phyloP scores from a whole-genome alignment of 2,329 filamentous ascomycete genomes.

The Polychaeton citri region DNA sequence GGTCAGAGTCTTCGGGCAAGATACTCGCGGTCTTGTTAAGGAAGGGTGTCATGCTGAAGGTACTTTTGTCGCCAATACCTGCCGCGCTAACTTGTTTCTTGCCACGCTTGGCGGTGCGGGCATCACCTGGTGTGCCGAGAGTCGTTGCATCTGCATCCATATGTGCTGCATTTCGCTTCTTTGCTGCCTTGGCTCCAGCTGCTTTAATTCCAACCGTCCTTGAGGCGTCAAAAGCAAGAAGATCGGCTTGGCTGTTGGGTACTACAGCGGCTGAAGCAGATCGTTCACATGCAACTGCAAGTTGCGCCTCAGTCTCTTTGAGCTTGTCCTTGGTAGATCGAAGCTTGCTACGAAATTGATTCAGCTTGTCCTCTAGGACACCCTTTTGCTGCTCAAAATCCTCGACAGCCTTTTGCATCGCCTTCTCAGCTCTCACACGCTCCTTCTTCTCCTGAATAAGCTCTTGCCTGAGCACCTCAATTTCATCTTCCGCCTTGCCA shows the following conservation, averaged over 20 bases:
- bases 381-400: constrained; percentile 51
- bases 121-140: constrained; percentile 36
- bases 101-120: constrained; percentile 32
- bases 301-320: constrained; percentile 46
- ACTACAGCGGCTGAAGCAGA: constrained; percentile 21
- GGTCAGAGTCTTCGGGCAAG: constrained; percentile 24
- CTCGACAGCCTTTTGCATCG: constrained; percentile 41
- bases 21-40: constrained; percentile 60
- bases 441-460: constrained; percentile 39
- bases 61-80: constrained; percentile 70
- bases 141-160: constrained; percentile 34
- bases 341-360: constrained; percentile 56
- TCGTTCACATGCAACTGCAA: constrained; percentile 28
- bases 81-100: constrained; percentile 41
- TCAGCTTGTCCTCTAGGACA: constrained; percentile 56
- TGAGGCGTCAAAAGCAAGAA: constrained; percentile 24
- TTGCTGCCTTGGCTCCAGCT: constrained; percentile 18
- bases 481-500: constrained; percentile 25
- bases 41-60: constrained; percentile 89
- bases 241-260: constrained; percentile 23
- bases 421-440: constrained; percentile 38
- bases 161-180: constrained; percentile 30
- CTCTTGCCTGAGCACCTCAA: constrained; percentile 37
- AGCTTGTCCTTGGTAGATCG: constrained; percentile 58
- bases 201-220: neutral